Evolutionary conservation across 106 monocot species (phyloP).

Genomic region (Dendrobium officinale): DNA sequence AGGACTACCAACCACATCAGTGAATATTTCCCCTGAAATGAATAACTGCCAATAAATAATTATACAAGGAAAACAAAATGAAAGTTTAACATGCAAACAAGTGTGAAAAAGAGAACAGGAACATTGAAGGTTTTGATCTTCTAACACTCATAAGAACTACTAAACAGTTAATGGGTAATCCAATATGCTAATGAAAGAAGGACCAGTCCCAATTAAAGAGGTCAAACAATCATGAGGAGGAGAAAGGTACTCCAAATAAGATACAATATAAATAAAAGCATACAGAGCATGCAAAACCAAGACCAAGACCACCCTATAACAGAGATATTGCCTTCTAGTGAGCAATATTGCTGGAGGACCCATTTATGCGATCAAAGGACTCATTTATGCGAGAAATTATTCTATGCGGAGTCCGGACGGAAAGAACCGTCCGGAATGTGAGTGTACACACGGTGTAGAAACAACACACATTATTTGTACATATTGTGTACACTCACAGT

Average conservation of each 20-base stretch:
- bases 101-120: not conserved
- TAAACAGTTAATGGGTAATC: too few relatives aligned
- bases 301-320: too few relatives aligned
- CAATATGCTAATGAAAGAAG: too few relatives aligned
- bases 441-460: too few relatives aligned
- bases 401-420: too few relatives aligned
- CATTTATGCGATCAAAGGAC: not conserved
- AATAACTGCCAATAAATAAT: not conserved
- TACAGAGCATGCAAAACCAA: not conserved
- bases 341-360: too few relatives aligned
- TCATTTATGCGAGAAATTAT: not conserved
- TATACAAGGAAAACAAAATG: not conserved
- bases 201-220: not conserved
- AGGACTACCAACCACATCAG: slow-evolving; percentile 23
- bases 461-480: too few relatives aligned
- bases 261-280: not conserved
- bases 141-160: not conserved
- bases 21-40: slow-evolving; percentile 15
- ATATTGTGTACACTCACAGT: too few relatives aligned
- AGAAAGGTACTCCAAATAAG: not conserved
- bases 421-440: too few relatives aligned
- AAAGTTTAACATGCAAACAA: not conserved
- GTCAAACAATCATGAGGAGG: not conserved
- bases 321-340: too few relatives aligned
- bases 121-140: not conserved